phyloP scores from a whole-genome alignment of 495 filamentous ascomycete genomes.

The Podospora tetraspora region DNA sequence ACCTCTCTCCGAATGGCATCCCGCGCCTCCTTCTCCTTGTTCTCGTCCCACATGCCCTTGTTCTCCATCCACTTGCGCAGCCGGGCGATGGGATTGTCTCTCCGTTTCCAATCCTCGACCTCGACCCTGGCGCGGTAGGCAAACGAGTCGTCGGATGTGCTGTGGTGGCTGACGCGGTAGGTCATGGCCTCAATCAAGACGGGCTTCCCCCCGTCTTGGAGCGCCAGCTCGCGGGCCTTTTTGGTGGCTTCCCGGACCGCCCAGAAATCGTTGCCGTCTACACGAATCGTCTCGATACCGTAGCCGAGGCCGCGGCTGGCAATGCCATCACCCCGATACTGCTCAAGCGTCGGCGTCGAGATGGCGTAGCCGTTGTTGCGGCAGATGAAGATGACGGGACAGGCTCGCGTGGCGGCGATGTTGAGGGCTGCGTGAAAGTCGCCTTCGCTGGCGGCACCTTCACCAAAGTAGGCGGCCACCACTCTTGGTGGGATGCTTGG shows the following conservation, averaged over 20 bases:
- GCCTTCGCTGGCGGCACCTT: slow-evolving; percentile 95
- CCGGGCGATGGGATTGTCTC: slow-evolving; percentile 90
- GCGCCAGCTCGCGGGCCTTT: slow-evolving; percentile 68
- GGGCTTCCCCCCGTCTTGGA: slow-evolving; percentile 70
- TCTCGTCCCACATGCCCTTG: slow-evolving; percentile 75
- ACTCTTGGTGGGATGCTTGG: slow-evolving; percentile 59
- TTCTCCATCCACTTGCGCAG: slow-evolving; percentile 89
- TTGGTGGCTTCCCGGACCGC: slow-evolving; percentile 82
- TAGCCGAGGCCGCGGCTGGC: slow-evolving; percentile 93
- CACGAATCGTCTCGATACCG: slow-evolving; percentile 92
- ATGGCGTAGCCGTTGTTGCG: slow-evolving; percentile 98
- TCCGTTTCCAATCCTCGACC: slow-evolving; percentile 95
- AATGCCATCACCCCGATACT: slow-evolving; percentile 96
- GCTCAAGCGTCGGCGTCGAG: slow-evolving; percentile 87
- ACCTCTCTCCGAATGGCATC: slow-evolving; percentile 64
- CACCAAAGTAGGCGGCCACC: slow-evolving; percentile 89
- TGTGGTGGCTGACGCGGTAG: slow-evolving; percentile 95
- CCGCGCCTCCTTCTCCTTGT: slow-evolving; percentile 68
- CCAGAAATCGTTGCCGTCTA: slow-evolving; percentile 96
- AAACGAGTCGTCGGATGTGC: slow-evolving; percentile 95
- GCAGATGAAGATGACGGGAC: slow-evolving; percentile 90
- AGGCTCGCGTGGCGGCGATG: slow-evolving; percentile 88
- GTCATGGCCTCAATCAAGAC: slow-evolving; percentile 95
- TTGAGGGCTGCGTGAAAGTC: slow-evolving; percentile 98
- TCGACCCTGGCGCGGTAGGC: slow-evolving; percentile 91